Evolutionary conservation across 2,329 filamentous ascomycete species (phyloP), one percentile per base, ranked within the genome.

Genomic region (Aspergillus japonicus): DNA sequence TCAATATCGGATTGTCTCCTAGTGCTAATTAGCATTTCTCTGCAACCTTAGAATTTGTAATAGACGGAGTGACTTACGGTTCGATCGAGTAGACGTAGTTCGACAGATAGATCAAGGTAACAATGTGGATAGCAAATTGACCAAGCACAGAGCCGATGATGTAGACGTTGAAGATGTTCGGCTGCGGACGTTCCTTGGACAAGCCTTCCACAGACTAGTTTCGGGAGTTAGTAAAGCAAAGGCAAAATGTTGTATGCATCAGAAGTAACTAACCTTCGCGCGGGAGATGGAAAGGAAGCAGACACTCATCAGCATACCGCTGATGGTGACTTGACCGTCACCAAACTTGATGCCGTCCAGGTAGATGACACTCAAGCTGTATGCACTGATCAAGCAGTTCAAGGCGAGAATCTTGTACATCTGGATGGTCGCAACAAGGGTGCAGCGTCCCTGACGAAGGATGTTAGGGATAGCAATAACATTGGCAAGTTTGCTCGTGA

Each of bases 391-490:
- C 68, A 99, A 83, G 75, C 95, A 99, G 82, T 99, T 99, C 61
- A 99, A 82, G 7, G 95, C 95, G 54, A 99, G 86, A 69, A 99
- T 99, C 85, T 97, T 99, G 87, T 99, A 99, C 94, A 99, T 99
- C 82, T 99, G 95, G 66, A 99, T 98, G 0, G 95, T 99, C 33
- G 95, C 95, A 57, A 99, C 95, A 21, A 99, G 87, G 7, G 95
- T 99, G 81, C 95, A 99, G 63, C 95, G 90, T 59, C 95, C 95
- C 80, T 99, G 95, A 60, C 95, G 91, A 71, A 99, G 95, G 70
- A 99, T 99, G 80, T 99, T 99, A 55, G 95, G 94, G 60, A 99
- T 92, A 42, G 95, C 95, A 69, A 99, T 87, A 60, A 99, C 95
- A 71, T 99, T 97, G 68, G 93, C 91, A 48, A 99, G 85, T 80